phyloP scores from a whole-genome alignment of 1,284 basidiomycete genomes.

The Ganoderma resinaceum region DNA sequence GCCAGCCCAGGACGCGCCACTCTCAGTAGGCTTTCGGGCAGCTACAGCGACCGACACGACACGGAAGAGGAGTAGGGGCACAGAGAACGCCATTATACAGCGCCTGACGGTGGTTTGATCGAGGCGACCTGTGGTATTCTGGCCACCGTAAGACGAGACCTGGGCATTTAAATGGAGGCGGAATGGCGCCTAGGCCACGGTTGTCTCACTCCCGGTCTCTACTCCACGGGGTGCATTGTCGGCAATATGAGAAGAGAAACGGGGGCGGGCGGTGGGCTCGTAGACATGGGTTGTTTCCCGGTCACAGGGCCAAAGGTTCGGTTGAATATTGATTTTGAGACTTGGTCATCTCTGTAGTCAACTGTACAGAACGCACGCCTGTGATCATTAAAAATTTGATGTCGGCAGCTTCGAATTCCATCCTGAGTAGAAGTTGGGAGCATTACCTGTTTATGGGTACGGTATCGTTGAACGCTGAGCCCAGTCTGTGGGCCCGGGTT shows the following conservation, averaged over 20 bases:
- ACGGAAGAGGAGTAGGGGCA: background rate
- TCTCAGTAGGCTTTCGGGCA: background rate
- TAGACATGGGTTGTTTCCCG: background rate
- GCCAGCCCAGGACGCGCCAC: constrained; percentile 38
- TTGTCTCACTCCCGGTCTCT: background rate
- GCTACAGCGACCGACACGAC: background rate
- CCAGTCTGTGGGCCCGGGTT: background rate
- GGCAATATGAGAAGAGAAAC: background rate
- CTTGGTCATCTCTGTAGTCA: background rate
- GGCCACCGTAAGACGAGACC: background rate
- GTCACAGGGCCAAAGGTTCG: background rate
- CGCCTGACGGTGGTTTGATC: background rate
- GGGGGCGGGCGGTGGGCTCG: background rate
- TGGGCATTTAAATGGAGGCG: background rate
- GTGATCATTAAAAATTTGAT: background rate
- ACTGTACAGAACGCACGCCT: background rate
- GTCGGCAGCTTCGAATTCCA: background rate
- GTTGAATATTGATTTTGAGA: background rate
- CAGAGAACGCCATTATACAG: background rate
- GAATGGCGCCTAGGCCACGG: background rate
- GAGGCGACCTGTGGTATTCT: background rate
- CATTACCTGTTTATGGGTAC: too few relatives aligned
- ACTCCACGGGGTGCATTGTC: background rate
- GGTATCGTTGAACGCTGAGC: background rate
- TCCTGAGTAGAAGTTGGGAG: background rate